Evolutionary conservation across 441 rosid species (phyloP), one percentile per base, ranked within the genome.

Genomic region (Erysimum pusillum): DNA sequence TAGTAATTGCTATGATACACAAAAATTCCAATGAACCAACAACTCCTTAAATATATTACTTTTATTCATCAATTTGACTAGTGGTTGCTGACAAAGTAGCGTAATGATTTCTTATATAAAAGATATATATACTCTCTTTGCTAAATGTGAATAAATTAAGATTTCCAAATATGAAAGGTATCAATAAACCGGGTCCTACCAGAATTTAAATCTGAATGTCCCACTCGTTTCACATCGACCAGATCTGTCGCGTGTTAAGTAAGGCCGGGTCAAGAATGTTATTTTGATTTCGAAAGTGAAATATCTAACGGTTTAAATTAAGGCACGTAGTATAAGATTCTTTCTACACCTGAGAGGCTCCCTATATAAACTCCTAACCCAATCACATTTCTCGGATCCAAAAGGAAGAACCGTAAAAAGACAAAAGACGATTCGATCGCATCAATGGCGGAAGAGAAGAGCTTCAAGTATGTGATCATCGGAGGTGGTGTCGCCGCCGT

Each of bases 401-500:
- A 32, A 38, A 32, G 18, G 22, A 57, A 13, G 7, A 25, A 11
- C 5, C n/a, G 35, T 11, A 12, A 38, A 49, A 17, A 67, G 42
- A 54, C 49, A 38, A 38, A 38, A 45, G 6, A 63, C 62, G 65
- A 42, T 53, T 52, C 13, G 49, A 34, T 66, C 63, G 68, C 52
- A 56, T 39, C 41, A 79, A 79, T 79, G 82, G 76, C 82, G 44
- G 73, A 75, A 69, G 83, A 74, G 77, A 76, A 76, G 72, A 69
- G 81, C 67, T 84, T 84, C 79, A 79, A 74, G 79, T 84, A 84
- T 56, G 75, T 84, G 42, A 81, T 84, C 76, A 18, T 84, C 71
- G 87, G 87, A 10, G 87, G 87, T 32, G 87, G 87, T 38, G 85
- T 84, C 58, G 71, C 85, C 20, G 85, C 87, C 74, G 99, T 79